Conservation (phyloP, 2,329 filamentous ascomycete genomes). For the Penicillium sp. region DNA sequence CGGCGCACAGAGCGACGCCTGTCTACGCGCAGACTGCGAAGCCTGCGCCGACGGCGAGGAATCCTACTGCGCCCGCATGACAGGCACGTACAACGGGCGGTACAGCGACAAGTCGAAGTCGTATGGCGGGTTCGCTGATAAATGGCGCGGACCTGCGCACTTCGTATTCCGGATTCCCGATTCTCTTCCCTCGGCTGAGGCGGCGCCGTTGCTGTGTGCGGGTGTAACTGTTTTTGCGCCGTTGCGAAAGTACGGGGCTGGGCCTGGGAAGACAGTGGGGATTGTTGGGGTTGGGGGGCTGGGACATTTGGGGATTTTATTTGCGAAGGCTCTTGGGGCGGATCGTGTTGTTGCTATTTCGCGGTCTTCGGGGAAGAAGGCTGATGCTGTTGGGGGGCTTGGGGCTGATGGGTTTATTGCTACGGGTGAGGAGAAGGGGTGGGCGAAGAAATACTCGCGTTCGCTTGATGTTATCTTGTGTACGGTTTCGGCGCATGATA, state of each 20-base stretch:
- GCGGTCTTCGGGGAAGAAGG: slow-evolving; percentile 50
- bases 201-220: slow-evolving; percentile 73
- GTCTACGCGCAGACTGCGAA: slow-evolving; percentile 46
- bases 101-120: slow-evolving; percentile 38
- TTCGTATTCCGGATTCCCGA: slow-evolving; percentile 62
- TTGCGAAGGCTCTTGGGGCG: slow-evolving; percentile 67
- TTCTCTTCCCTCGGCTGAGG: slow-evolving; percentile 49
- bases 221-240: slow-evolving; percentile 74
- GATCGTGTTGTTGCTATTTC: slow-evolving; percentile 61
- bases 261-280: slow-evolving; percentile 69
- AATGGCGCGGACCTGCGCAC: slow-evolving; percentile 55
- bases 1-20: slow-evolving; percentile 60
- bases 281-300: slow-evolving; percentile 72
- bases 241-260: slow-evolving; percentile 64
- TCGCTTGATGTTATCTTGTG: slow-evolving; percentile 58
- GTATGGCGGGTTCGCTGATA: slow-evolving; percentile 58
- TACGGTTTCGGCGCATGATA: slow-evolving; percentile 59
- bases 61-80: slow-evolving; percentile 42
- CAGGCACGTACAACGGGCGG: slow-evolving; percentile 40
- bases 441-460: slow-evolving; percentile 50
- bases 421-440: slow-evolving; percentile 57
- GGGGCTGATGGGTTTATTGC: slow-evolving; percentile 59
- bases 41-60: slow-evolving; percentile 42
- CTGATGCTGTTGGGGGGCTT: slow-evolving; percentile 52
- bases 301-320: slow-evolving; percentile 71